These are phyloP conservation scores for Cymbomonas tetramitiformis DNA, from an alignment of 139 green algal genomes.

Conservation along the genomic window DNA sequence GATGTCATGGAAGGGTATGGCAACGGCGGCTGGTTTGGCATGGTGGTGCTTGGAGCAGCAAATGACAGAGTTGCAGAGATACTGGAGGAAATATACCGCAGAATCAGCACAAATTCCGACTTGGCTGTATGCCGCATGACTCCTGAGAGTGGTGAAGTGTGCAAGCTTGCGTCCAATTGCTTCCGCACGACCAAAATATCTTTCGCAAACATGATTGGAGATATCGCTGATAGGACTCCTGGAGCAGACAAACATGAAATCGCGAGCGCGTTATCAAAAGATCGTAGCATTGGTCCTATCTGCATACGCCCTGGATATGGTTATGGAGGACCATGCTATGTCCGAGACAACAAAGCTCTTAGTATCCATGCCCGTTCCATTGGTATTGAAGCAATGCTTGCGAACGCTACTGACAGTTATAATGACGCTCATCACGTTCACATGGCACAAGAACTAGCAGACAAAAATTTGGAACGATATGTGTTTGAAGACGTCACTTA, in stretches of 20 bases:
- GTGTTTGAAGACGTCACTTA: slow-evolving; percentile 7
- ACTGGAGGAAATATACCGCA: background rate
- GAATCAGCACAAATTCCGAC: background rate
- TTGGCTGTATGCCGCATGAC: background rate
- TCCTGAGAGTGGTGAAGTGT: background rate
- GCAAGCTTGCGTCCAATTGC: background rate
- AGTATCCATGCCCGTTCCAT: background rate
- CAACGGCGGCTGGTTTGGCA: background rate
- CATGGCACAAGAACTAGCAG: background rate
- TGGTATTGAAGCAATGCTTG: background rate
- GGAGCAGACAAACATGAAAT: slow-evolving; percentile 7
- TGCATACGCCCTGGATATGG: slow-evolving; percentile 6
- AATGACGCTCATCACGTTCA: background rate
- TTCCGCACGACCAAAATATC: slow-evolving; percentile 7
- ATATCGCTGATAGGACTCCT: background rate
- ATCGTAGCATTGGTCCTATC: background rate
- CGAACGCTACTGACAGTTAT: background rate
- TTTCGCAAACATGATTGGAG: slow-evolving; percentile 4
- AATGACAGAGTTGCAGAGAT: background rate
- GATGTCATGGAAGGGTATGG: background rate
- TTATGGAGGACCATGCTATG: slow-evolving; percentile 9
- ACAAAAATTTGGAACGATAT: slow-evolving; percentile 10
- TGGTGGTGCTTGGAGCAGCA: background rate
- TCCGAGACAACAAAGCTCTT: background rate
- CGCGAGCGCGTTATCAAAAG: background rate